phyloP scores from a whole-genome alignment of 345 rosid genomes.

The Clausena lansium region DNA sequence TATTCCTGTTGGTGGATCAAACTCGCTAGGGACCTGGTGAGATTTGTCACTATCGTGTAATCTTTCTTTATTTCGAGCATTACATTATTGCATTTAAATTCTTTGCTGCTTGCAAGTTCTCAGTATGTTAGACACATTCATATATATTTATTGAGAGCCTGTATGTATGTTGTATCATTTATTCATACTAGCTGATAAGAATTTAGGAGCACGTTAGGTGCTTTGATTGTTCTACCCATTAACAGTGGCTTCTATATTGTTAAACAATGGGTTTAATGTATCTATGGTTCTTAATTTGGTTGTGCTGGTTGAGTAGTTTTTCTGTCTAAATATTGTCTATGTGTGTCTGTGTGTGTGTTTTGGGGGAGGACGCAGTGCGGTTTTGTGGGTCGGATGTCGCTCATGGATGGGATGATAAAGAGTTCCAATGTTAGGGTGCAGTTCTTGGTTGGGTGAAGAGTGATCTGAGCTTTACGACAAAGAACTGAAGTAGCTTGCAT shows the following conservation, averaged over 20 bases:
- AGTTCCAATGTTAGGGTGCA: neutral
- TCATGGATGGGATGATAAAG: neutral
- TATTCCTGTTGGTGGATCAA: conserved; percentile 95
- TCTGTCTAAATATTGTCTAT: neutral
- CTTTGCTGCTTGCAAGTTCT: neutral
- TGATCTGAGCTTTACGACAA: neutral
- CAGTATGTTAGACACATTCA: neutral
- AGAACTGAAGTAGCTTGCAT: neutral
- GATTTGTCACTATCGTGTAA: conserved; percentile 14
- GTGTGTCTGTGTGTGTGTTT: neutral
- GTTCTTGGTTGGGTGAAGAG: neutral
- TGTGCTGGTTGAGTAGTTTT: neutral
- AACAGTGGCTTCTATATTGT: neutral
- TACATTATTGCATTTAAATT: neutral
- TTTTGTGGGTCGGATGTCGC: neutral
- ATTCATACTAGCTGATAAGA: neutral
- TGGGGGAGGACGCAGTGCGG: neutral
- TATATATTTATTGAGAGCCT: neutral
- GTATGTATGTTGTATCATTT: neutral
- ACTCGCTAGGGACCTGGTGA: conserved; percentile 94
- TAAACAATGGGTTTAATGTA: neutral
- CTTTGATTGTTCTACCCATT: neutral
- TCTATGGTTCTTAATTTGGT: neutral
- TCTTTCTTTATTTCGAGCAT: neutral
- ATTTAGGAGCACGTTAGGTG: neutral